Base-by-base conservation (phyloP, 2,329 filamentous ascomycete genomes). In the Triangularia setosa region DNA sequence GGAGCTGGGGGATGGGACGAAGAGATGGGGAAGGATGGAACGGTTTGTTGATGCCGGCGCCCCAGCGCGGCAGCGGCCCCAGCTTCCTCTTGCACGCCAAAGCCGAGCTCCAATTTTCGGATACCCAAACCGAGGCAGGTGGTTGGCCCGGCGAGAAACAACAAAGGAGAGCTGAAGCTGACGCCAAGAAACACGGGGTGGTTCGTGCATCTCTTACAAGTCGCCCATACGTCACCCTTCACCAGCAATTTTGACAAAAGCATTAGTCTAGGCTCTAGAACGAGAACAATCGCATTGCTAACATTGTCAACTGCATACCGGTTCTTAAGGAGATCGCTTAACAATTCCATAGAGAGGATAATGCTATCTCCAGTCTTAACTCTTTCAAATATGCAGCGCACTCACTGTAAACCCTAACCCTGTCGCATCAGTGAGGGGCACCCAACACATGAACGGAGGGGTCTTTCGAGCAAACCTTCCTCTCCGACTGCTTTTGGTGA, bases 101-200 rank as follows among this genome's bases (percentile, higher is more conserved):
- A 52, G 63, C 65, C 64, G 60, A 68, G 67, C 65, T 67, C 66
- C 67, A 66, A 48, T 66, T 67, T 67, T 64, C 66, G 64, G 65
- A 53, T 55, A 62, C 65, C 44, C 23, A 66, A 67, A 67, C 71
- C 69, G 69, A 72, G 70, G 68, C 68, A 66, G 64, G 60, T 70
- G 71, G 71, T 72, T 72, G 69, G 71, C 65, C 67, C 66, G 67
- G 65, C 64, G 65, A 69, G 61, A 60, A 61, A 48, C 65, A 65
- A 62, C 58, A 62, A 59, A 40, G 58, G 58, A 60, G 52, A 48
- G 55, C 30, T 55, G 55, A 53, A 65, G 63, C 65, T 65, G 63
- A 66, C 52, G 66, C 68, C 68, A 69, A 69, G 68, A 63, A 25
- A 28, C 16, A 48, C 23, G 18, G 11, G 18, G 52, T 55, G 52